Base-by-base conservation (phyloP, 1,284 basidiomycete genomes). In the Ceratobasidium sp. region DNA sequence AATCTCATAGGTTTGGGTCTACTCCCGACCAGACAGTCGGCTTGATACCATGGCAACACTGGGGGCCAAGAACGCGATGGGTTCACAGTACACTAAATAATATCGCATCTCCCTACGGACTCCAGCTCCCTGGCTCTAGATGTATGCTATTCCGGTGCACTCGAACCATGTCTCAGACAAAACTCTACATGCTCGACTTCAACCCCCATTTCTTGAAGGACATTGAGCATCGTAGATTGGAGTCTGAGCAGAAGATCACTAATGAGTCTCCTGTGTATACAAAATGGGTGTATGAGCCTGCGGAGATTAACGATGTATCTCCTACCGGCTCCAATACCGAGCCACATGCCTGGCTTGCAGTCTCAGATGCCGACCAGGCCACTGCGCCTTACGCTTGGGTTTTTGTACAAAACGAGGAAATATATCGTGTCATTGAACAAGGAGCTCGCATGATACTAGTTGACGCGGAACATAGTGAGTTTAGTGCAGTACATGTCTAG, bases 1-100 rank as follows among this genome's bases (percentile, higher is more conserved):
- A 26, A 33, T 49, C 63, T 28, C 8, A 31, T 15, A 28, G 23
- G 42, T 26, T n/a, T 35, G 15, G n/a, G 2, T 65, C 39, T 33
- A 17, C 23, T 17, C 6, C 26, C 13, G 5, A 23, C 23, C 3
- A 33, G 7, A 4, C 26, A 49, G 5, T n/a, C 10, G 26, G 33
- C 10, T 8, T 17, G 17, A 23, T 65, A 20, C 11, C 42, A 26
- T 65, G 63, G 63, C 11, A 65, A 26, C 26, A 49, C 3, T 65
- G 63, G 63, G 63, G 63, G 23, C 63, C 45, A 6, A 31, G 15
- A 10, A 65, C 63, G 17, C 63, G 63, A 13, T 65, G 63, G 63
- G 28, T 65, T 26, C 63, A 65, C 49, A 28, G 63, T 13, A 23
- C 23, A 7, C 39, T 49, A 3, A 8, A 23, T 45, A 45, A 65